Base-by-base conservation (phyloP, 148 eudicot species). In the Arbutus unedo region DNA sequence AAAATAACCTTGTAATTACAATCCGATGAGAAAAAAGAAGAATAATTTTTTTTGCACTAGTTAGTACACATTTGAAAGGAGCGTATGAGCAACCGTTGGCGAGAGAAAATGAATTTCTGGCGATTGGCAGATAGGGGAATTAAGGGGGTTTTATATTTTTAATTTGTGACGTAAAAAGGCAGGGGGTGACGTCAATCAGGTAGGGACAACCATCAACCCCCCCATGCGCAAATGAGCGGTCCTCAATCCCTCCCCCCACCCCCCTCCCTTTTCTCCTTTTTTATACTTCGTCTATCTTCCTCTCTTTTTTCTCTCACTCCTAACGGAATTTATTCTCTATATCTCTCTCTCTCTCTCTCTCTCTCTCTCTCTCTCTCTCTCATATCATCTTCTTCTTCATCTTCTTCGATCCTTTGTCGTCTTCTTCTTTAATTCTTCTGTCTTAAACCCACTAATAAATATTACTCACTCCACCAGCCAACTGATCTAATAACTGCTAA, bases 171-270 rank as follows among this genome's bases (percentile, higher is more conserved):
- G 67, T 6, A 9, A 74, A 67, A 79, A 86, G 82, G 60, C 76
- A 64, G 59, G 79, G 23, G 81, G 74, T 78, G 86, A 78, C 82
- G 81, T 84, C 81, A 87, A 62, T 70, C 18, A 77, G 85, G 68
- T 84, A 86, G 87, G 89, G 83, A 87, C 86, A 66, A 82, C 82
- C 86, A 66, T 70, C 67, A 82, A 78, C 73, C 50, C 48, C 68
- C 19, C 86, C 89, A 84, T 79, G 89, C 86, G 87, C 87, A 81
- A 78, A 54, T 21, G 77, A 72, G 79, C 80, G 80, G 89, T 78
- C 86, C 87, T 66, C 83, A 21, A 18, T 11, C 74, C 51, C 15
- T 9, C 67, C 50, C 31, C 53, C 3, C 25, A 18, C 5, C 74
- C 51, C 15, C 4, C 67, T 43, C 31, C 53, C 3, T 18, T 4